Evolutionary conservation across 2,329 filamentous ascomycete species (phyloP).

Genomic region (Fusarium ramigenum): DNA sequence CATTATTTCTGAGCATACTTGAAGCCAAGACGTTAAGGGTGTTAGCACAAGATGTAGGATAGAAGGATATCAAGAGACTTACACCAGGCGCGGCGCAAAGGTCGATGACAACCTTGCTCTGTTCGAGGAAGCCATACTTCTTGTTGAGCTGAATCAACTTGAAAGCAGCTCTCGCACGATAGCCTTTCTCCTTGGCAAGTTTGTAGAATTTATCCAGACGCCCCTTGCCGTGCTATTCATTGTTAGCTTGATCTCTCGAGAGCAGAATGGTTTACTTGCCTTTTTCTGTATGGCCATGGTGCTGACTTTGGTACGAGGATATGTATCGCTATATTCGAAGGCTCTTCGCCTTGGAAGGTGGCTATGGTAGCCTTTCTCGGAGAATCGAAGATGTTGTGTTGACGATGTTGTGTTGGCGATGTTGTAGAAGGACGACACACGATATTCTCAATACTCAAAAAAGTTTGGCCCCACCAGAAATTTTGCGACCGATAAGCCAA

Average conservation of each 20-base stretch:
- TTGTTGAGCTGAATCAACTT: conserved; percentile 99
- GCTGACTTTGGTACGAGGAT: too few species aligned
- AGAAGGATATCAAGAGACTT: too few species aligned
- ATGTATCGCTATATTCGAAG: too few species aligned
- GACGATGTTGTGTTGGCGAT: not conserved
- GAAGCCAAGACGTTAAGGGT: too few species aligned
- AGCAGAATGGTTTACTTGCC: conserved; percentile 47
- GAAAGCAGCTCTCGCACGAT: conserved; percentile 70
- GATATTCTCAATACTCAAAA: conserved; percentile 5
- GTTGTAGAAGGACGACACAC: not conserved
- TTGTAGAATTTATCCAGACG: conserved; percentile 79
- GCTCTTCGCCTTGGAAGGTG: too few species aligned
- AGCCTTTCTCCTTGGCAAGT: rapidly evolving
- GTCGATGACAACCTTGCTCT: conserved; percentile 95
- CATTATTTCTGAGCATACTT: too few species aligned
- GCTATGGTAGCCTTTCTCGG: too few species aligned
- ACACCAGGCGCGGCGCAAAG: conserved; percentile 92
- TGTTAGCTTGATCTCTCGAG: rapidly evolving
- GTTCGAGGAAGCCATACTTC: conserved; percentile 97
- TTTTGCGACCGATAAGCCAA: conserved; percentile 47
- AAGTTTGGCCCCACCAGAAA: conserved; percentile 44
- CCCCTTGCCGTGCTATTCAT: conserved; percentile 86
- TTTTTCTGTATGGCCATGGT: conserved; percentile 95
- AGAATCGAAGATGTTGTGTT: too few species aligned
- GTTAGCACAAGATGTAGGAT: too few species aligned